Conservation (phyloP, 805 yeast genomes). For the Torulaspora gathmanii region DNA sequence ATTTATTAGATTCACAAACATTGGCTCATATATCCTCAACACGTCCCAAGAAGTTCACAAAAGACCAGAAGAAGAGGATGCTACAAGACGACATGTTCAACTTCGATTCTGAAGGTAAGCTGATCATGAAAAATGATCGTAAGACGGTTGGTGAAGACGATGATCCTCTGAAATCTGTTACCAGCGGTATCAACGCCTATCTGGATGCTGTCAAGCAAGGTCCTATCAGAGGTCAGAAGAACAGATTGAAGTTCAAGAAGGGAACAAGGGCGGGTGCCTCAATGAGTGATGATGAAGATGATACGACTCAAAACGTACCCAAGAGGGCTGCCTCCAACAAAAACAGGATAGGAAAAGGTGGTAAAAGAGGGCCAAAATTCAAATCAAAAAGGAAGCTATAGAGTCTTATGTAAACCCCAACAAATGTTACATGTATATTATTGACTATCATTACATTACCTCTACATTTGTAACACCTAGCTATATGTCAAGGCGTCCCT, state of each 20-base stretch:
- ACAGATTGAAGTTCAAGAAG: slow-evolving; percentile 82
- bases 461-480: background rate
- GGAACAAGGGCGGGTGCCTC: slow-evolving; percentile 49
- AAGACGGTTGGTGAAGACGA: slow-evolving; percentile 34
- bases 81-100: slow-evolving; percentile 30
- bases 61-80: slow-evolving; percentile 36
- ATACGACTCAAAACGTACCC: slow-evolving; percentile 35
- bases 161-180: slow-evolving; percentile 45
- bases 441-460: slow-evolving; percentile 7
- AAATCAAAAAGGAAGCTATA: slow-evolving; percentile 30
- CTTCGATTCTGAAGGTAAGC: slow-evolving; percentile 36
- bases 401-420: slow-evolving; percentile 2
- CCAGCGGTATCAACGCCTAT: slow-evolving; percentile 80
- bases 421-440: slow-evolving; percentile 13
- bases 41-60: slow-evolving; percentile 60
- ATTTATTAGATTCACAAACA: slow-evolving; percentile 79
- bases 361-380: slow-evolving; percentile 29
- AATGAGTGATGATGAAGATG: slow-evolving; percentile 51
- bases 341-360: slow-evolving; percentile 28
- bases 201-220: slow-evolving; percentile 90
- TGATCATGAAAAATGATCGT: slow-evolving; percentile 35
- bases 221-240: slow-evolving; percentile 90
- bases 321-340: slow-evolving; percentile 17
- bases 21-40: slow-evolving; percentile 85
- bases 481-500: background rate